Evolutionary conservation across 257 asterid species (phyloP).

Genomic region (Nicotiana benthamiana): DNA sequence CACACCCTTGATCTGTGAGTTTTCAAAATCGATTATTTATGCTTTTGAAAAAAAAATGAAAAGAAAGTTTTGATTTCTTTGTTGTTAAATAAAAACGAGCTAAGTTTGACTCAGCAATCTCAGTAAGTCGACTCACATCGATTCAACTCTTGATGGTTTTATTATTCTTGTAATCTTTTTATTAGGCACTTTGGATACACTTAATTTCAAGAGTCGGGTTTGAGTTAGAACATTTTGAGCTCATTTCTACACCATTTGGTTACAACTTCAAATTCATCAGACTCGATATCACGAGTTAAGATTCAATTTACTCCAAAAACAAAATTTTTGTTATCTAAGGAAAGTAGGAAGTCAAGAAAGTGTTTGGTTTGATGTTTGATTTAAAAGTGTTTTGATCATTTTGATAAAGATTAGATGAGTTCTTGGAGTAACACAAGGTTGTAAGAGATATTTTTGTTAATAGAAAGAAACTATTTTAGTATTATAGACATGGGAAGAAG

Average conservation of each 20-base stretch:
- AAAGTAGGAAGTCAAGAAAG: constrained; percentile 38
- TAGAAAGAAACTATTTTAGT: constrained; percentile 51
- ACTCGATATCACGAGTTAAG: constrained; percentile 24
- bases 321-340: constrained; percentile 13
- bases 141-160: constrained; percentile 63
- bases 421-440: constrained; percentile 51
- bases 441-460: constrained; percentile 65
- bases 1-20: constrained; percentile 14
- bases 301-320: constrained; percentile 10
- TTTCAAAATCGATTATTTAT: constrained; percentile 2
- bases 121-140: constrained; percentile 71
- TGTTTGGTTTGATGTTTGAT: constrained; percentile 59
- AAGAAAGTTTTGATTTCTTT: neutral
- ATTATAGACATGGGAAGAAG: too few relatives aligned
- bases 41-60: neutral
- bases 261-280: constrained; percentile 25
- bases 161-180: constrained; percentile 55
- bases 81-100: constrained; percentile 36
- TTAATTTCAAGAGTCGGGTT: constrained; percentile 59
- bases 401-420: constrained; percentile 35
- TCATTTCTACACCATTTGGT: constrained; percentile 26
- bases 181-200: constrained; percentile 61
- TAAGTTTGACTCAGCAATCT: constrained; percentile 58
- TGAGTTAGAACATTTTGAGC: constrained; percentile 50
- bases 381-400: constrained; percentile 40